phyloP scores from a whole-genome alignment of 2,329 filamentous ascomycete species.

The Colletotrichum sp. region DNA sequence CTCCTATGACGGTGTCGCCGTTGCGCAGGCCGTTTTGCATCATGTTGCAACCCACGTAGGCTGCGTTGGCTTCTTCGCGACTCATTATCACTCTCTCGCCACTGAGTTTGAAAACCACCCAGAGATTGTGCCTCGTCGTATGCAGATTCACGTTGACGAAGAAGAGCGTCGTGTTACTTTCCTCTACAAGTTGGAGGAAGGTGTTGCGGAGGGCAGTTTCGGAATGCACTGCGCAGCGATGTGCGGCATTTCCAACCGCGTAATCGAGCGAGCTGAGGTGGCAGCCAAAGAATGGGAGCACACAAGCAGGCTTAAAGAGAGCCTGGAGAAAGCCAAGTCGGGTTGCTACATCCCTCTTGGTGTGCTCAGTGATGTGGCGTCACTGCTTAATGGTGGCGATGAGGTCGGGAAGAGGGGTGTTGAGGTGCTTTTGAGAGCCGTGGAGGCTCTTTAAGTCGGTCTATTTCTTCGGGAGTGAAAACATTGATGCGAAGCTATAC shows the following conservation, averaged over 20 bases:
- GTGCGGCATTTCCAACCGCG: constrained; percentile 86
- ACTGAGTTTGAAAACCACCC: constrained; percentile 90
- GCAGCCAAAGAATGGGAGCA: constrained; percentile 95
- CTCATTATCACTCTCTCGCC: constrained; percentile 94
- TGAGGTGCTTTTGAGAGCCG: constrained; percentile 64
- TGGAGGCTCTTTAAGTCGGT: constrained; percentile 56
- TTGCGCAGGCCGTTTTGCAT: constrained; percentile 96
- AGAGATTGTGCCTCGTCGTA: constrained; percentile 83
- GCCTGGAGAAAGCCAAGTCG: constrained; percentile 79
- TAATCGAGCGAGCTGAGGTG: constrained; percentile 86
- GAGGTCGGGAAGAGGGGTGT: constrained; percentile 58
- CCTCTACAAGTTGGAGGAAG: constrained; percentile 90
- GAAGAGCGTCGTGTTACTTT: constrained; percentile 89
- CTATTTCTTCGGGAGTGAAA: neutral
- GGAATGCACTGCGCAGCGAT: constrained; percentile 99
- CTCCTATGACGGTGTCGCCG: constrained; percentile 95
- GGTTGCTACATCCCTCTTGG: constrained; percentile 86
- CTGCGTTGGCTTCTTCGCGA: constrained; percentile 95
- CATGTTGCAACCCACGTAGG: constrained; percentile 93
- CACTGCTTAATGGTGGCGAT: constrained; percentile 68
- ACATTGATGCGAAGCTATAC: neutral
- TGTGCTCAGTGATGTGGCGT: constrained; percentile 85
- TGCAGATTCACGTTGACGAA: constrained; percentile 95
- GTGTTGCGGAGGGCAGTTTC: constrained; percentile 94
- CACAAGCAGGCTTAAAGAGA: constrained; percentile 88